Base-by-base conservation (phyloP, 805 yeast genomes). In the Zygoascus flipseniorum region DNA sequence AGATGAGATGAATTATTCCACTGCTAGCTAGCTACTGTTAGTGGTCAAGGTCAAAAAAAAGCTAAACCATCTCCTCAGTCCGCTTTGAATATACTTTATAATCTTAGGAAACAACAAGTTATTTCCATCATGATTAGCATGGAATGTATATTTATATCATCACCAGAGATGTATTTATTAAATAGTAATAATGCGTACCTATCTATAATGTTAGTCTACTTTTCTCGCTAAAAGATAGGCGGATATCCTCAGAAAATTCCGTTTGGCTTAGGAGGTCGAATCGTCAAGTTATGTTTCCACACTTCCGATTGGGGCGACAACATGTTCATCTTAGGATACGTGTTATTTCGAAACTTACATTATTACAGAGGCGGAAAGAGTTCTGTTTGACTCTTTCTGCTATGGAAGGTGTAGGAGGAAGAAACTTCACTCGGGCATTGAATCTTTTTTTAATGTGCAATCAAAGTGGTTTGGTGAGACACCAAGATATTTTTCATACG, bases 301-400 rank as follows among this genome's bases (percentile, higher is more conserved):
- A 47, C 26, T 42, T 49, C 46, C 31, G 85, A 73, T 75, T 81
- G 85, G 85, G 85, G 85, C 85, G 85, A 81, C 85, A 81, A 61
- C 77, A 42, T 42, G 20, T 8, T 42, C 44, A 42, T 42, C 44
- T 18, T 18, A 18, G 26, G 44, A 18, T 14, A 11, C 16, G 19
- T 18, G 13, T n/a, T 5, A n/a, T 42, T 42, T 18, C 26, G 5
- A 18, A 42, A 42, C 44, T 42, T 42, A 42, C 44, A 42, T 42
- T 18, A 42, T 14, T 37, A 37, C n/a, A 14, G 42, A 23, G 28
- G 28, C 28, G 28, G 28, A 23, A 23, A 23, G 28, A 23, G 28
- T 23, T 23, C 28, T 23, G 28, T 23, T 23, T 6, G 28, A 23
- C 28, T 23, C 28, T 23, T 23, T 23, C 28, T 6, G 28, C 28